Evolutionary conservation across 2,329 filamentous ascomycete species (phyloP).

Genomic region (Ophiostoma populinum): DNA sequence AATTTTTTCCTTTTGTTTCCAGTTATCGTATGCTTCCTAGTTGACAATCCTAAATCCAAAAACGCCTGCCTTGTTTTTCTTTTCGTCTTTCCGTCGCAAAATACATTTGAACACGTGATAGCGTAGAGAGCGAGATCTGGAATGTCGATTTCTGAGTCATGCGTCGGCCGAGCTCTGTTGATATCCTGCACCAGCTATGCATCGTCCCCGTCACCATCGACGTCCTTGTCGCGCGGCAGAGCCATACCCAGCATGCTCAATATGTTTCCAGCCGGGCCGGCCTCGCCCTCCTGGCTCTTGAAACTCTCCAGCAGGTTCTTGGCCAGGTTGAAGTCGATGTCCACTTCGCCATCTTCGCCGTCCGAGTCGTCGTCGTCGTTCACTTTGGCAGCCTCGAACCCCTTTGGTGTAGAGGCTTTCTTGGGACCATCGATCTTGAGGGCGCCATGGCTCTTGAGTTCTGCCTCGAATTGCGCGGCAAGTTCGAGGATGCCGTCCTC

Average conservation of each 20-base stretch:
- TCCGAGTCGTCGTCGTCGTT: slow-evolving; percentile 17
- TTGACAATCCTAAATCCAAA: too few relatives aligned
- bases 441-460: slow-evolving; percentile 52
- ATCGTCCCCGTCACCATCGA: slow-evolving; percentile 19
- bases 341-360: slow-evolving; percentile 40
- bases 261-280: slow-evolving; percentile 76
- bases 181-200: too few relatives aligned
- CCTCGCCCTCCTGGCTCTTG: slow-evolving; percentile 70
- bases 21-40: too few relatives aligned
- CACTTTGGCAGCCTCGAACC: slow-evolving; percentile 1
- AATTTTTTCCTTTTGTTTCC: not conserved
- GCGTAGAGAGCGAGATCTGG: not conserved
- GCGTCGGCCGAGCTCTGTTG: too few relatives aligned
- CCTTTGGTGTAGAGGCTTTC: slow-evolving; percentile 7
- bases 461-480: slow-evolving; percentile 52
- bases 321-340: slow-evolving; percentile 73
- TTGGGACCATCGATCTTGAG: slow-evolving; percentile 32
- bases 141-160: too few relatives aligned
- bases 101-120: too few relatives aligned
- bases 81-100: too few relatives aligned
- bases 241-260: slow-evolving; percentile 71
- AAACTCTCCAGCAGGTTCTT: slow-evolving; percentile 87
- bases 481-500: slow-evolving; percentile 43
- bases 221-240: slow-evolving; percentile 63
- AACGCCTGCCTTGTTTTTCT: too few relatives aligned